These are phyloP conservation scores for Vitis cinerea DNA, from an alignment of 164 flowering plant species.

Conservation along the genomic window DNA sequence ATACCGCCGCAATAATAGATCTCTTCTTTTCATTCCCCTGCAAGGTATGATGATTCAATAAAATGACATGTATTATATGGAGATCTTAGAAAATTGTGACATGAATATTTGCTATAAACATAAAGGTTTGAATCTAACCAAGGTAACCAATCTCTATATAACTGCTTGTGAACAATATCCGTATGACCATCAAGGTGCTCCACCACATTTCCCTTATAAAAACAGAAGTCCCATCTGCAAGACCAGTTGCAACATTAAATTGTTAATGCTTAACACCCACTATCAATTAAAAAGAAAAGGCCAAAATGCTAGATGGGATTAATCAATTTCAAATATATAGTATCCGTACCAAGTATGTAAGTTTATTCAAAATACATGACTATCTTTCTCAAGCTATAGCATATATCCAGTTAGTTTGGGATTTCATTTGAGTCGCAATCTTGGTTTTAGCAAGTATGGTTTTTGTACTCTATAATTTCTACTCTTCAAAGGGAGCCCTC, in stretches of 20 bases:
- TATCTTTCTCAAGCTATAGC: too few species aligned
- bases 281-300: neutral
- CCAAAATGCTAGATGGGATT: neutral
- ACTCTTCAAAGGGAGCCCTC: too few species aligned
- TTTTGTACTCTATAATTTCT: too few species aligned
- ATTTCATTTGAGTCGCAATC: too few species aligned
- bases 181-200: constrained; percentile 97
- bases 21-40: constrained; percentile 93
- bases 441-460: too few species aligned
- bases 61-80: neutral
- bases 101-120: neutral
- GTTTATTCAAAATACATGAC: too few species aligned
- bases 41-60: constrained; percentile 13
- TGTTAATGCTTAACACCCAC: neutral
- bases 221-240: constrained; percentile 95
- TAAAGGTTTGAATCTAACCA: constrained; percentile 47
- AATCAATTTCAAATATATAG: neutral
- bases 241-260: neutral
- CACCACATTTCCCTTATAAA: constrained; percentile 61
- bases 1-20: constrained; percentile 71
- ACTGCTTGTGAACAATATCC: constrained; percentile 71
- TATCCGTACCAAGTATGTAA: too few species aligned
- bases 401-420: too few species aligned
- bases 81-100: neutral
- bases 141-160: constrained; percentile 75